Evolutionary conservation across 1,139 yeast species (phyloP).

Genomic region (Komagataea norvegica): DNA sequence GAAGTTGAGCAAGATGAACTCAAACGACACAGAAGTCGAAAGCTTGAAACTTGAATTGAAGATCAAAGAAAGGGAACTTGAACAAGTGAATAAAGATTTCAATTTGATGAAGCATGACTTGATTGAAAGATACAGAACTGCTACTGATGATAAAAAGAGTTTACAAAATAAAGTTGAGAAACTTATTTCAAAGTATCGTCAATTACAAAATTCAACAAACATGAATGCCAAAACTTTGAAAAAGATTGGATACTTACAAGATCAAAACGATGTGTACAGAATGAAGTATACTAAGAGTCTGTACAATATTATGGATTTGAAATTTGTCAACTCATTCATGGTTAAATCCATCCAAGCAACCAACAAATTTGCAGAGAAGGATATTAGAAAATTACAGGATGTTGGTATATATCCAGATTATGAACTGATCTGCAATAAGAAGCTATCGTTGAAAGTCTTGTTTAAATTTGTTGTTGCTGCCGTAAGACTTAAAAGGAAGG

Average conservation of each 20-base stretch:
- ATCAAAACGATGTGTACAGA: slow-evolving; percentile 23
- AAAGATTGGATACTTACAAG: slow-evolving; percentile 15
- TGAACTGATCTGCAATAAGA: slow-evolving; percentile 25
- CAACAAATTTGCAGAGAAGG: slow-evolving; percentile 37
- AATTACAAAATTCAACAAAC: slow-evolving; percentile 14
- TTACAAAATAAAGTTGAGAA: slow-evolving; percentile 22
- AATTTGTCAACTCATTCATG: slow-evolving; percentile 47
- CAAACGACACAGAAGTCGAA: slow-evolving; percentile 10
- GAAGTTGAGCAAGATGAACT: slow-evolving; percentile 8
- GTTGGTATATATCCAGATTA: slow-evolving; percentile 52
- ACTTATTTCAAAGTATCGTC: slow-evolving; percentile 17
- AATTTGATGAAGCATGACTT: slow-evolving; percentile 29
- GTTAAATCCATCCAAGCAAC: slow-evolving; percentile 43
- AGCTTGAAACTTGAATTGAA: slow-evolving; percentile 16
- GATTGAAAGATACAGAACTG: slow-evolving; percentile 22
- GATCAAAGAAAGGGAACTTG: slow-evolving; percentile 16
- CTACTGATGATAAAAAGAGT: slow-evolving; percentile 20
- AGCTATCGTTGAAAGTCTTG: slow-evolving; percentile 35
- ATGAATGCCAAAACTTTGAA: slow-evolving; percentile 6
- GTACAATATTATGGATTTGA: slow-evolving; percentile 43
- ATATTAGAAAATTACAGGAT: slow-evolving; percentile 40
- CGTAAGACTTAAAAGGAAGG: slow-evolving; percentile 41
- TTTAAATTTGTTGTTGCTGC: slow-evolving; percentile 55
- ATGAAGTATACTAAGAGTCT: slow-evolving; percentile 25
- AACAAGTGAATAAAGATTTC: slow-evolving; percentile 21